Evolutionary conservation across 1,139 yeast genomes (phyloP), one percentile per base, ranked within the genome.

Genomic region (Lodderomyces jiufengensis): DNA sequence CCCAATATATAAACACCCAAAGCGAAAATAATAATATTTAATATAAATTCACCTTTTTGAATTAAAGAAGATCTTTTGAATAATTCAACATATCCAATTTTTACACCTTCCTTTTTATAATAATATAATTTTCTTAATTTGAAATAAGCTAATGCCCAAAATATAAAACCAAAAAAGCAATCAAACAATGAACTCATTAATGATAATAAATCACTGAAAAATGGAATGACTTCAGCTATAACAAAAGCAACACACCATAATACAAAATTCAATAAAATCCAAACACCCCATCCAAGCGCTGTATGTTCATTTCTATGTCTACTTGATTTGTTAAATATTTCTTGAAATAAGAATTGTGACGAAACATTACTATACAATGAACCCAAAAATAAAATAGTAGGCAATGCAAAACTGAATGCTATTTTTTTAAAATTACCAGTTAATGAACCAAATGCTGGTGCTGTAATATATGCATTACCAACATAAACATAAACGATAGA

Each of bases 131-230:
- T 38, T 26, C 38, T 41, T 44, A 71, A 57, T 46, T 66, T 67
- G 50, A 76, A 65, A 52, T 55, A 77, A 0, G 83, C 82, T 24
- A 74, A 68, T n/a, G 80, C 81, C 83, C 83, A 78, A 49, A 77
- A 78, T 14, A 77, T 73, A 49, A 73, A 78, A 0, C 83, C 83
- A 48, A 78, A 78, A 78, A 80, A 78, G 50, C 81, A 74, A 52
- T 76, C 83, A 48, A 78, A 78, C 35, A 78, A 59, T 3, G 83
- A 76, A n/a, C 76, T 70, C 82, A 78, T 76, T 49, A 78, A 59
- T 5, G 80, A 67, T 31, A 78, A 61, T 45, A 78, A 57, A 48
- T 76, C 82, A 22, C 76, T 66, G 54, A 78, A 78, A 54, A 78
- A 77, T 10, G 84, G 84, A 49, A 78, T 76, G 23, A 75, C 81